Evolutionary conservation across 768 basidiomycete species (phyloP).

Genomic region (Mycena galopus): DNA sequence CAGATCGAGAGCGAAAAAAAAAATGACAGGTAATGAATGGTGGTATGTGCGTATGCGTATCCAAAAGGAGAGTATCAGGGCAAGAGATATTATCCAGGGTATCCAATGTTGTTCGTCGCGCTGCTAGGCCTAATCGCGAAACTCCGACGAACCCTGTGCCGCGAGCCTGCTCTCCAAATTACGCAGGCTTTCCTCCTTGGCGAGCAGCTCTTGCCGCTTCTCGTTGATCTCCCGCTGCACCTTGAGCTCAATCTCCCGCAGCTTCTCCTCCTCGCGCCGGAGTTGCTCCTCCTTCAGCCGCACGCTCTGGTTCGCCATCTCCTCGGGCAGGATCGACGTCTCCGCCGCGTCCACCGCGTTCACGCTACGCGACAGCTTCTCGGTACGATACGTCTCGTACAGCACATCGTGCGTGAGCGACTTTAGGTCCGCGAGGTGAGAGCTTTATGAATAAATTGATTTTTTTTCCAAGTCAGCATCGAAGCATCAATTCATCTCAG

Average conservation of each 20-base stretch:
- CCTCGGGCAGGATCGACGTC: slow-evolving; percentile 93
- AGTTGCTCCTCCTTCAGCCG: slow-evolving; percentile 99
- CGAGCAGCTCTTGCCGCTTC: slow-evolving; percentile 95
- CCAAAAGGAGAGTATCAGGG: slow-evolving; percentile 4
- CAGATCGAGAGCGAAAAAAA: slow-evolving; percentile 35
- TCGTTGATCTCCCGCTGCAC: slow-evolving; percentile 98
- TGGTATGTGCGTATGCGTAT: slow-evolving; percentile 41
- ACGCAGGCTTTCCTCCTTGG: slow-evolving; percentile 62
- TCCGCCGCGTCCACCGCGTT: slow-evolving; percentile 84
- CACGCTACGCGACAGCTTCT: slow-evolving; percentile 94
- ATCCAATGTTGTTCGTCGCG: neutral
- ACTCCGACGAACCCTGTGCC: slow-evolving; percentile 88
- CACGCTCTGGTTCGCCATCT: slow-evolving; percentile 95
- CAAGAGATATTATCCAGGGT: slow-evolving; percentile 30
- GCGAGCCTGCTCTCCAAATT: slow-evolving; percentile 93
- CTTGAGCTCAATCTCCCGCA: slow-evolving; percentile 98
- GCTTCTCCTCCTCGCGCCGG: slow-evolving; percentile 95
- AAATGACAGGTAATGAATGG: slow-evolving; percentile 3
- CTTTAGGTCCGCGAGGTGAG: slow-evolving; percentile 95
- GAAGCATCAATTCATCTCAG: neutral
- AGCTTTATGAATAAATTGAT: too few species aligned
- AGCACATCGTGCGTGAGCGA: slow-evolving; percentile 93
- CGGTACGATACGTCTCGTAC: slow-evolving; percentile 97
- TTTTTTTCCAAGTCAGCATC: too few species aligned
- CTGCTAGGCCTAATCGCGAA: slow-evolving; percentile 63